Percentiles rank a stretch among this genome's conserved stretches.
These are phyloP conservation scores for Penicillium decumbens DNA, from an alignment of 2,329 filamentous ascomycete species.

Conservation along the genomic window DNA sequence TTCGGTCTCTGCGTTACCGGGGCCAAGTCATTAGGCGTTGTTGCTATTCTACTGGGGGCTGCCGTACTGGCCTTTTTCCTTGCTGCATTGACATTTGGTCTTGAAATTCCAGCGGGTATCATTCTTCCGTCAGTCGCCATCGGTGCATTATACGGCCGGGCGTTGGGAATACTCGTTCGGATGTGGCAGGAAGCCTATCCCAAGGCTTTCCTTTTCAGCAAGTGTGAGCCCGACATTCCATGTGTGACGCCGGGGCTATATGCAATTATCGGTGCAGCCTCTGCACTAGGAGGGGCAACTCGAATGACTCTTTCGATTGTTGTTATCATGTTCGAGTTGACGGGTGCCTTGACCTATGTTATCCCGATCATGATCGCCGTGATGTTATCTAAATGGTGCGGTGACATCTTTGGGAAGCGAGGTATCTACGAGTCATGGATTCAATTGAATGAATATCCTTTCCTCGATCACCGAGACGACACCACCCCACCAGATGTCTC, in stretches of 20 bases:
- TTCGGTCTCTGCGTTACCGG: slow-evolving; percentile 88
- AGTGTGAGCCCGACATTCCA: slow-evolving; percentile 77
- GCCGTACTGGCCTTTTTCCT: slow-evolving; percentile 79
- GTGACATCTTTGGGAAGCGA: slow-evolving; percentile 84
- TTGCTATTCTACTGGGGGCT: slow-evolving; percentile 76
- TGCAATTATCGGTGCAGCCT: slow-evolving; percentile 90
- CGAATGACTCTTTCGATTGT: slow-evolving; percentile 97
- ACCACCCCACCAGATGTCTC: slow-evolving; percentile 73
- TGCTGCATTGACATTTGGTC: slow-evolving; percentile 81
- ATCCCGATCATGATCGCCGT: slow-evolving; percentile 98
- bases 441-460: slow-evolving; percentile 90
- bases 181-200: slow-evolving; percentile 79
- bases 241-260: slow-evolving; percentile 95
- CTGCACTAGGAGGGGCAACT: slow-evolving; percentile 88
- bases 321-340: slow-evolving; percentile 99
- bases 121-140: slow-evolving; percentile 95
- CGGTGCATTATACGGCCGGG: slow-evolving; percentile 82
- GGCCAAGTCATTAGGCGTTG: slow-evolving; percentile 73
- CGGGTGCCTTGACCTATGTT: slow-evolving; percentile 90
- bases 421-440: slow-evolving; percentile 99
- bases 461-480: slow-evolving; percentile 86
- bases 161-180: slow-evolving; percentile 82
- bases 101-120: slow-evolving; percentile 92
- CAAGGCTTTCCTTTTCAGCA: slow-evolving; percentile 68
- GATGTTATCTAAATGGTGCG: slow-evolving; percentile 97